A percentile compares a stretch with the other conserved stretches of the same genome.
These are phyloP conservation scores for Alternaria solani DNA, from an alignment of 2,329 filamentous ascomycete species.

Conservation along the genomic window DNA sequence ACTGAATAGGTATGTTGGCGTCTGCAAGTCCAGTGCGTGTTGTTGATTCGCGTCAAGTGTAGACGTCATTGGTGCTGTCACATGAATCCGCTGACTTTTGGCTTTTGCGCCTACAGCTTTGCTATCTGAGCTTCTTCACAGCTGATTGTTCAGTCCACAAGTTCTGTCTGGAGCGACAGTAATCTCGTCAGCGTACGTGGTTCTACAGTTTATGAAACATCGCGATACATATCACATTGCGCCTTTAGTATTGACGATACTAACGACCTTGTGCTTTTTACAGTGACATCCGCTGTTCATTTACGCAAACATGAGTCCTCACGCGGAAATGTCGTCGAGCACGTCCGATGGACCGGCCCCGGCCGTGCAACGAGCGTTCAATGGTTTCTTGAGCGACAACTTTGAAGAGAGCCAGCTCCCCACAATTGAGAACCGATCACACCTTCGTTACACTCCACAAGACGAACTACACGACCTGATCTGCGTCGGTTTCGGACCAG, in stretches of 20 bases:
- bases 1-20: constrained; percentile 4
- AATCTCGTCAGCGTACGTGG: constrained; percentile 13
- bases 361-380: constrained; percentile 38
- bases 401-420: constrained; percentile 41
- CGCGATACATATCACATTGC: neutral
- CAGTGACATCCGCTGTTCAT: neutral
- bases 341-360: constrained; percentile 29
- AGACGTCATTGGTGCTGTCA: constrained; percentile 31
- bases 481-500: constrained; percentile 92
- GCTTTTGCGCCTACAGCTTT: constrained; percentile 2
- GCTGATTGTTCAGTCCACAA: neutral
- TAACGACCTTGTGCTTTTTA: neutral
- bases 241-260: neutral
- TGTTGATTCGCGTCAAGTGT: constrained; percentile 19
- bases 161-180: constrained; percentile 5
- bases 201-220: neutral
- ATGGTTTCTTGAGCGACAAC: constrained; percentile 34
- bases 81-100: constrained; percentile 16
- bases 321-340: constrained; percentile 39
- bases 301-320: constrained; percentile 42
- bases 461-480: constrained; percentile 82
- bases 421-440: constrained; percentile 50
- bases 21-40: neutral
- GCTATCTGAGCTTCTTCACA: neutral
- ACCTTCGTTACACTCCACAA: constrained; percentile 62